Evolutionary conservation across 306 rosid species (phyloP), one percentile per base, ranked within the genome.

Genomic region (Lathyrus oleraceus): DNA sequence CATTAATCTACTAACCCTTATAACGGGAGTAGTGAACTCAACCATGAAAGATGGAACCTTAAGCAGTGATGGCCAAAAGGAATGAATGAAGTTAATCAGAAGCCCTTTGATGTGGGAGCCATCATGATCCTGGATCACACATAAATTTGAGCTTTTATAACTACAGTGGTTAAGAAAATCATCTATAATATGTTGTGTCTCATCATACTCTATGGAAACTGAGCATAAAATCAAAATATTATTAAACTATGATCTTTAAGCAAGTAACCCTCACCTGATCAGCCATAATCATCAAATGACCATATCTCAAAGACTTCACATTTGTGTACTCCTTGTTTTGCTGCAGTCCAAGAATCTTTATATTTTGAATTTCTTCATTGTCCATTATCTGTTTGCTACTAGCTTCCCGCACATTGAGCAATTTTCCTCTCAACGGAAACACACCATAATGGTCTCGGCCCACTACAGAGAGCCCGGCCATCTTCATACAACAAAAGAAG

Each of bases 81-180:
- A 88, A 74, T 94, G 98, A 78, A 90, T 76, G 80, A 94, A 90
- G 70, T 94, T 94, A 42, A 94, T 87, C 78, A 94, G 58, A 20
- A 94, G 83, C 57, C 98, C 98, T 80, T 94, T 94, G 79, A 94
- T 94, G 80, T 94, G 97, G 28, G 98, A 94, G 43, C 97, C 98
- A 80, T 94, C 98, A 35, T 94, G 84, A 82, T 94, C 98, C 98
- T 94, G 81, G 38, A 67, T 45, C 74, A 63, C 20, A 60, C 40
- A 43, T 20, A 10, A 65, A 43, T 14, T 9, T 21, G n/a, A 82
- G 54, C 51, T 16, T 14, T 67, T 27, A 35, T 1, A n/a, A 39
- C 40, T 61, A 8, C 5, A 5, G 14, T 21, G 28, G 53, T n/a
- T 20, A 52, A 19, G 58, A 49, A 48, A 49, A 49, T 2, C 56